phyloP scores from a whole-genome alignment of 352 stramenopile genomes.

The Thraustotheca clavata region DNA sequence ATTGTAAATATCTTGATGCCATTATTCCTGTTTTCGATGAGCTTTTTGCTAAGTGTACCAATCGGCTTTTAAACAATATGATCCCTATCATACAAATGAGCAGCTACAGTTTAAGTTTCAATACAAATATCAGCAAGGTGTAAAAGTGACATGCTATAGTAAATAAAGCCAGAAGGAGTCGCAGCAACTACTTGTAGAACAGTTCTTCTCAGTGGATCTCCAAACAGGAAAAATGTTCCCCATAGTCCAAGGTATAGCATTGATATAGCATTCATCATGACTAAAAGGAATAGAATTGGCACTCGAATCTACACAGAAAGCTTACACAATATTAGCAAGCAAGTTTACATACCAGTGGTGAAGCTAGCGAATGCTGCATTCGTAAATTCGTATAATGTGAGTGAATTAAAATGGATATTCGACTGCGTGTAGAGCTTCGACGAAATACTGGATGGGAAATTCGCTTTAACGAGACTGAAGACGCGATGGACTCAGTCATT shows the following conservation, averaged over 20 bases:
- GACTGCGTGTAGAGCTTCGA: neutral
- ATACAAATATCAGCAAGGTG: slow-evolving; percentile 6
- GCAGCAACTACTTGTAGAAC: neutral
- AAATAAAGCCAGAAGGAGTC: neutral
- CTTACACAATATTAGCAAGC: neutral
- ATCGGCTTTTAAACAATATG: neutral
- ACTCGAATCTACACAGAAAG: neutral
- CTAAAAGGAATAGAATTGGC: neutral
- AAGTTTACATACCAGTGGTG: neutral
- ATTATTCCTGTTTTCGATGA: neutral
- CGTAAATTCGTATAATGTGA: neutral
- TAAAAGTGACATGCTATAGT: neutral
- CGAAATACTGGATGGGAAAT: too few relatives aligned
- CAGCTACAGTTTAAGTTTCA: neutral
- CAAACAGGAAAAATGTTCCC: neutral
- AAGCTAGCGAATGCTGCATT: slow-evolving; percentile 3
- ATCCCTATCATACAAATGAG: neutral
- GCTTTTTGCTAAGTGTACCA: neutral
- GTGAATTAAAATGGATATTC: neutral
- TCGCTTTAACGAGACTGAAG: too few relatives aligned
- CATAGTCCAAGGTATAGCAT: slow-evolving; percentile 6
- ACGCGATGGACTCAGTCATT: too few relatives aligned
- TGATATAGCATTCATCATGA: slow-evolving; percentile 11
- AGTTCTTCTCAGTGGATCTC: neutral
- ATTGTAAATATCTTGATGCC: slow-evolving; percentile 7